Evolutionary conservation across 2,329 filamentous ascomycete species (phyloP).

Genomic region (Neoscytalidium dimidiatum): DNA sequence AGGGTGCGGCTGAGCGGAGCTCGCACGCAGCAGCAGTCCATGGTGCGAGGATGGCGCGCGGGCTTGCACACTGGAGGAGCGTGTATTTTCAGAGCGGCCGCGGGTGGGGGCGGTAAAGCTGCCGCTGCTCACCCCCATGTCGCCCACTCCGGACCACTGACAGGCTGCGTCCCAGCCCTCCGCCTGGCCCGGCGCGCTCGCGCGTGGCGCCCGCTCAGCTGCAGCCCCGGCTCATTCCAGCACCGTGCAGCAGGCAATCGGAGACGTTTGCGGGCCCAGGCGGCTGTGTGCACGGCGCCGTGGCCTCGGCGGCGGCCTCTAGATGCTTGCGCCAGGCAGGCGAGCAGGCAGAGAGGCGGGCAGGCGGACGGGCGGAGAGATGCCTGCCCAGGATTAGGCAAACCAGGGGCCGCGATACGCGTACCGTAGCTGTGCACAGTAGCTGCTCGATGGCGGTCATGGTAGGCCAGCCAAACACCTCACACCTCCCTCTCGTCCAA

Average conservation of each 20-base stretch:
- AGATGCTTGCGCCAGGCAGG: not conserved
- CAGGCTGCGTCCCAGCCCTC: not conserved
- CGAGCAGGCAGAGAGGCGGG: conserved; percentile 6
- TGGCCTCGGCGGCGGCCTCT: not conserved
- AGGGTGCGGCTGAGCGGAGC: conserved; percentile 17
- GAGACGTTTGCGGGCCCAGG: not conserved
- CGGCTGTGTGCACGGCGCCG: not conserved
- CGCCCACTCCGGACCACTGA: not conserved
- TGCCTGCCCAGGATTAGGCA: conserved; percentile 14
- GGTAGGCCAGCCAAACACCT: not conserved
- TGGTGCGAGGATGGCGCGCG: conserved; percentile 19
- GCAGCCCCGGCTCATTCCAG: conserved; percentile 10
- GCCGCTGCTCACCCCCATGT: not conserved
- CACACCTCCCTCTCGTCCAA: too few species aligned
- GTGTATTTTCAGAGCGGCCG: conserved; percentile 17
- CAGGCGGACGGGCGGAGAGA: too few species aligned
- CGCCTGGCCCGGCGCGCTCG: not conserved
- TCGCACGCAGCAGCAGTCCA: conserved; percentile 15
- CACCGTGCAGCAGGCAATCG: not conserved
- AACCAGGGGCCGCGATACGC: not conserved
- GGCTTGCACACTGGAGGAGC: conserved; percentile 10
- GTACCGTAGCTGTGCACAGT: too few species aligned
- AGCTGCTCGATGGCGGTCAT: not conserved
- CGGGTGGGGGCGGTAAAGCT: conserved; percentile 21
- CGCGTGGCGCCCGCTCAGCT: conserved; percentile 1